Base-by-base conservation (phyloP, 495 filamentous ascomycete genomes). In the Lepraria neglecta region DNA sequence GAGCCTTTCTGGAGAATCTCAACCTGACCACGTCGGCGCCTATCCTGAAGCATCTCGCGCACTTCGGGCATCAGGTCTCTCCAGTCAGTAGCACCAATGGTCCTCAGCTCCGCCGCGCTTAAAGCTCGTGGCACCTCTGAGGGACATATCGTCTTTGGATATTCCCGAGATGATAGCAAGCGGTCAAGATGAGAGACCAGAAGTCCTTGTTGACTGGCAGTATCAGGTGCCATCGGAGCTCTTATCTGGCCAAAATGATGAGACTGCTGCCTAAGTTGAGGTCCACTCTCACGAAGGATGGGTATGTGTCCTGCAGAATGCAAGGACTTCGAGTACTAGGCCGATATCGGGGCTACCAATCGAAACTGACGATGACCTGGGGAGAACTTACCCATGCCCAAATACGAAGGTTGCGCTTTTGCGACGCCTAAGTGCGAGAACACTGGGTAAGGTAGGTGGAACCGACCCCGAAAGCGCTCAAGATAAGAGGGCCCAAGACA, bases 61-160 rank as follows among this genome's bases (percentile, higher is more conserved):
- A 79, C 64, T 6, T 61, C 57, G 11, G 70, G 68, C 78, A 80
- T 81, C 3, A 71, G 55, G 19, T 78, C 73, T 62, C 75, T 58
- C 78, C 78, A 80, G 4, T 64, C 61, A 14, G 38, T 35, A 10
- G 61, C 67, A n/a, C 68, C 71, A 28, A 73, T 47, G 10, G 35
- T 24, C 6, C 53, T 24, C 10, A 80, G 68, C 56, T 80, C 75
- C 9, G 56, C 52, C 3, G 43, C 12, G 9, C 71, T 69, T 17
- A 80, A 65, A 1, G 73, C 67, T 15, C 78, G 71, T 12, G 78
- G 72, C 27, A 78, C 69, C 69, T 80, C 78, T 1, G 78, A 80
- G 7, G 78, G 78, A 63, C 78, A 81, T 33, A 77, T 71, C 3
- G 78, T 81, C 62, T 80, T 81, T 12, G 78, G 78, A 44, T 42